Evolutionary conservation across 495 filamentous ascomycete genomes (phyloP), one percentile per base, ranked within the genome.

Genomic region (Neurospora tetraspora): DNA sequence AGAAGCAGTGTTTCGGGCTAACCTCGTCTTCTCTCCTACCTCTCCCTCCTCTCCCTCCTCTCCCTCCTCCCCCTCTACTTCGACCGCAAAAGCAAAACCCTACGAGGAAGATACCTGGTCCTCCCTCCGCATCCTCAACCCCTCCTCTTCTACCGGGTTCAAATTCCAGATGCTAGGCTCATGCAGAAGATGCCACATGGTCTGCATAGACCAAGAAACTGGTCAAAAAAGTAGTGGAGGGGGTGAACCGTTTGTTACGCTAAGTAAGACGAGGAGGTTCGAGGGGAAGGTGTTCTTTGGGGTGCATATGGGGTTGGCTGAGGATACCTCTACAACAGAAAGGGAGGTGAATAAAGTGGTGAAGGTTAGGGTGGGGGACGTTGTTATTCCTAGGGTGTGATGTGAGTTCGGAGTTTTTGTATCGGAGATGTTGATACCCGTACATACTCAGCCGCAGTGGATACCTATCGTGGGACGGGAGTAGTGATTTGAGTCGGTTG

Each of bases 171-270:
- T 94, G 73, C 83, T 98, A 5, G 94, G 93, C 0, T 86, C 90
- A 23, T 99, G 96, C 77, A 87, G 94, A 42, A 83, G 96, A 18
- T 99, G 96, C 74, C 94, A 97, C 76, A 97, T 99, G 93, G 91
- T 99, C 14, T 98, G 95, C 78, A 88, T 98, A 61, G 89, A 99
- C 74, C 96, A 97, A 77, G 82, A 90, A 20, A 96, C 92, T 6
- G 95, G 90, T 0, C 86, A 89, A 68, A 91, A 89, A 80, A 87
- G 89, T 47, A 3, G 4, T 0, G 53, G 31, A 34, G 88, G 93
- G 73, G 94, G n/a, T n/a, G n/a, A 98, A 79, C 96, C 96, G 0
- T 96, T 96, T 79, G 88, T 92, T 2, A 97, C 94, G 1, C 82
- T 99, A 38, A 89, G 90, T 1, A 97, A 96, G 81, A 97, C 93